Evolutionary conservation across 225 moss, liverwort and hornwort species (phyloP), one percentile per base, ranked within the genome.

Genomic region (Pseudoscleropodium purum): DNA sequence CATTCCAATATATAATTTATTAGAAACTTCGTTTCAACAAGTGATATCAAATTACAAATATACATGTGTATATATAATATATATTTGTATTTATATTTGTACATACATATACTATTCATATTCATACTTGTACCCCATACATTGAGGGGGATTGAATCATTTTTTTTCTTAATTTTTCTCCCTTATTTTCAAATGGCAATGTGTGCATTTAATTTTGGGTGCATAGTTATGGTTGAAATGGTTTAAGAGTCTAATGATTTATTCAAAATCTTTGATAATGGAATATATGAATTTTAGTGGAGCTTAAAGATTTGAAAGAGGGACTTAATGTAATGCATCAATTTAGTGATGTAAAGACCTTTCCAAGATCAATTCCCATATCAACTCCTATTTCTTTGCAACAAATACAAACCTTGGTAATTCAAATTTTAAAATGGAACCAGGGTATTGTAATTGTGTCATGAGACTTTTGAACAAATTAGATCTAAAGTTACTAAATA

Each of bases 381-480:
- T n/a, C 11, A 57, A 57, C 17, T n/a, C 11, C 1, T 56, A 57
- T 27, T 37, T 79, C 34, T 7, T 18, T 18, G 27, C 18, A n/a
- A 79, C 11, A 79, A 51, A 49, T 33, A 13, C 49, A 34, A 76
- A 33, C 13, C 3, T 76, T 19, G 13, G 5, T 8, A 33, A n/a
- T 79, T 56, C 10, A 25, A 79, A n/a, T n/a, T 79, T 16, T 3
- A 59, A 39, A 59, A 59, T 29, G 12, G 18, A 59, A 80, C 2
- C 0, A 0, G 26, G 7, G 7, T 37, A 37, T 37, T 11, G 10
- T 54, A 17, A 59, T 59, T 59, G 3, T 11, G 3, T n/a, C 2
- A n/a, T 0, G 0, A 0, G 25, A 16, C 9, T 37, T 79, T 6
- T 4, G 4, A 56, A 16, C 2, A 3, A 2, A 56, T 25, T 56